Evolutionary conservation across 2,329 filamentous ascomycete genomes (phyloP).

Genomic region (Clarireedia monteithiana): DNA sequence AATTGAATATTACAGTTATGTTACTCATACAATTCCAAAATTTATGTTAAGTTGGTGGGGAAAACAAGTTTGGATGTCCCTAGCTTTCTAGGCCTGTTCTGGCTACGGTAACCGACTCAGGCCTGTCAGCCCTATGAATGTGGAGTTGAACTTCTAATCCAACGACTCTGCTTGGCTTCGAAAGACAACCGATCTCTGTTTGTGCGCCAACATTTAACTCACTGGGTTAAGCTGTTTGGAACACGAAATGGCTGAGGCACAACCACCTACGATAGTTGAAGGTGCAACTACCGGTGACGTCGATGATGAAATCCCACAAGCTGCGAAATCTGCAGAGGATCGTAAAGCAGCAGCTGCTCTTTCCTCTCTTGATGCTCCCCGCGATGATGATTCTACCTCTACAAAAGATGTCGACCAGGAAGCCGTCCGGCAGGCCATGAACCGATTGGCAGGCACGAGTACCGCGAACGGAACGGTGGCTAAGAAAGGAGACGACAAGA

Average conservation of each 20-base stretch:
- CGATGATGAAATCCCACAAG: constrained; percentile 44
- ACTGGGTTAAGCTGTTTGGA: not conserved
- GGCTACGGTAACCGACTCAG: not conserved
- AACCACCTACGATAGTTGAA: constrained; percentile 50
- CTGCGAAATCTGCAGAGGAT: constrained; percentile 63
- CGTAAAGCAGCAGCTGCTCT: constrained; percentile 70
- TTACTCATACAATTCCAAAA: not conserved
- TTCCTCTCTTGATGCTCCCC: constrained; percentile 53
- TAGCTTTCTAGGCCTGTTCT: not conserved
- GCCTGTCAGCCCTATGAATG: constrained; percentile 3
- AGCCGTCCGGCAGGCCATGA: constrained; percentile 66
- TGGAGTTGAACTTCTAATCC: not conserved
- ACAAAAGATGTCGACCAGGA: constrained; percentile 53
- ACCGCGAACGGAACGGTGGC: constrained; percentile 26
- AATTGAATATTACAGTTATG: not conserved
- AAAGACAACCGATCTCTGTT: not conserved
- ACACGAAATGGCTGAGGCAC: constrained; percentile 51
- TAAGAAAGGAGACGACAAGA: constrained; percentile 40
- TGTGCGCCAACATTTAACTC: not conserved
- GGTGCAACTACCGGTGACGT: constrained; percentile 52
- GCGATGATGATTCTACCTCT: constrained; percentile 38
- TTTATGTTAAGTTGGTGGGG: not conserved
- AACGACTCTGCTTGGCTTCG: not conserved
- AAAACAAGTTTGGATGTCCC: not conserved
- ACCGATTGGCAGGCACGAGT: constrained; percentile 43